These are phyloP conservation scores for Candida pseudofarinosa DNA, from an alignment of 805 yeast species.

Conservation along the genomic window DNA sequence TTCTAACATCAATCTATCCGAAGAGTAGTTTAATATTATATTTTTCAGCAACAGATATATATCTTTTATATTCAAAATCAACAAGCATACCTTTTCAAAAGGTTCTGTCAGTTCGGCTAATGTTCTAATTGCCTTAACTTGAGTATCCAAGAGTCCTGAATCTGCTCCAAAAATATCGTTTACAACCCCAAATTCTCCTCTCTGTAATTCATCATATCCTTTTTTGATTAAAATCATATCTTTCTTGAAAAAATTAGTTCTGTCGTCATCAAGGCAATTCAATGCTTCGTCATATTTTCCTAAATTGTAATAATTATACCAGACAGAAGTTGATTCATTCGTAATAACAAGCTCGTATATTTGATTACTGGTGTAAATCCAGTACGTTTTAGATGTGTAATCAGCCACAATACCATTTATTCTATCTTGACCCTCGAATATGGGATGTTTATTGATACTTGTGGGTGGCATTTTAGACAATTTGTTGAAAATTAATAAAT, in stretches of 20 bases:
- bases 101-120: constrained; percentile 63
- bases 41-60: not conserved
- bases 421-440: constrained; percentile 6
- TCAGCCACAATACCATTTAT: constrained; percentile 31
- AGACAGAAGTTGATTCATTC: constrained; percentile 68
- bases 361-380: constrained; percentile 62
- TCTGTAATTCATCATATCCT: constrained; percentile 33
- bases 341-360: constrained; percentile 70
- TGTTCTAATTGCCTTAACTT: constrained; percentile 38
- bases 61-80: constrained; percentile 25
- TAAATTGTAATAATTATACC: constrained; percentile 49
- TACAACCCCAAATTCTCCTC: constrained; percentile 32
- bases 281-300: constrained; percentile 66
- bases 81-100: constrained; percentile 65
- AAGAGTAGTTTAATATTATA: constrained; percentile 2
- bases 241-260: constrained; percentile 14
- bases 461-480: constrained; percentile 14
- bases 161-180: constrained; percentile 11
- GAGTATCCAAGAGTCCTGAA: constrained; percentile 17
- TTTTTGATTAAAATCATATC: constrained; percentile 33
- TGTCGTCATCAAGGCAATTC: constrained; percentile 18
- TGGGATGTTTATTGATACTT: constrained; percentile 2
- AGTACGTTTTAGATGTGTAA: constrained; percentile 48
- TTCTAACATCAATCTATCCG: constrained; percentile 28
- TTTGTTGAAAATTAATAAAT: constrained; percentile 26